Conservation (phyloP, 148 eudicot genomes). For the Chenopodium formosanum region DNA sequence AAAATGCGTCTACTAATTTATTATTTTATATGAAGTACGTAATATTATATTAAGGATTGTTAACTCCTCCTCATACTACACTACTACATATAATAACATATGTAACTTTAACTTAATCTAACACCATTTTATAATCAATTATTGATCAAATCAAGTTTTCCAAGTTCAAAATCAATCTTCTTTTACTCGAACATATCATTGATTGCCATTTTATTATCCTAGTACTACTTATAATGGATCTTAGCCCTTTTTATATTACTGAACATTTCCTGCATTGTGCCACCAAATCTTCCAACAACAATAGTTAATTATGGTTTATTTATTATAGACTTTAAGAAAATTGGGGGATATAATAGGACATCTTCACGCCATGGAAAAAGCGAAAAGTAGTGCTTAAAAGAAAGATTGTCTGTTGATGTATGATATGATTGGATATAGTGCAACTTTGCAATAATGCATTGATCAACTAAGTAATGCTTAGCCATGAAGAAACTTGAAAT, state of each 20-base stretch:
- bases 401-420: neutral
- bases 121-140: too few relatives aligned
- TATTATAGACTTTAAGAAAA: neutral
- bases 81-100: too few relatives aligned
- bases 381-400: constrained; percentile 4
- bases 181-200: too few relatives aligned
- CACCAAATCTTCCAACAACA: constrained; percentile 16
- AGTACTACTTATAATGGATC: neutral
- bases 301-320: neutral
- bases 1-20: too few relatives aligned
- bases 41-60: too few relatives aligned
- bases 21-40: too few relatives aligned
- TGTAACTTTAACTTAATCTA: too few relatives aligned
- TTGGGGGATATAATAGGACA: constrained; percentile 2
- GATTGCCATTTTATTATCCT: too few relatives aligned
- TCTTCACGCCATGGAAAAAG: constrained; percentile 3
- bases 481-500: constrained; percentile 14
- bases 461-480: constrained; percentile 1
- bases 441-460: neutral
- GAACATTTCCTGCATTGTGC: neutral
- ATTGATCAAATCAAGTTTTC: too few relatives aligned
- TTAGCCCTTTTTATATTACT: too few relatives aligned
- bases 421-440: neutral
- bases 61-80: too few relatives aligned
- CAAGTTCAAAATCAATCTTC: too few relatives aligned